These are phyloP conservation scores for Fusarium brevicatenulatum DNA, from an alignment of 2,329 filamentous ascomycete species.

Conservation along the genomic window DNA sequence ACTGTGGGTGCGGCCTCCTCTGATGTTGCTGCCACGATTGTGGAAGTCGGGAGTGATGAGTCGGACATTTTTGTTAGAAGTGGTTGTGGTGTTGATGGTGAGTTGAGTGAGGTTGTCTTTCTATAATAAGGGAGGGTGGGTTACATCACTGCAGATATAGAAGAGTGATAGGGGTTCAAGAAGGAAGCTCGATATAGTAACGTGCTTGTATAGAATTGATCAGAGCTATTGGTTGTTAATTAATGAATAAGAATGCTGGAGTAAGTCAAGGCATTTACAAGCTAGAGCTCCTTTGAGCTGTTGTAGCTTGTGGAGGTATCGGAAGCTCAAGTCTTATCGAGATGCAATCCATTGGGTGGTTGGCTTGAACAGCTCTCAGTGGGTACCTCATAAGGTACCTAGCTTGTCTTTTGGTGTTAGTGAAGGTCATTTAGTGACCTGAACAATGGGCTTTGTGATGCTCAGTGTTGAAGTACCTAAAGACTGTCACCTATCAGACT, in stretches of 20 bases:
- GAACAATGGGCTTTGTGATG: accelerated
- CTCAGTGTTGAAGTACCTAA: background rate
- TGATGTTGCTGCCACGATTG: slow-evolving; percentile 16
- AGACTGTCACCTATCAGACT: slow-evolving; percentile 10
- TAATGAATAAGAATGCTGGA: background rate
- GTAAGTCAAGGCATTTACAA: background rate
- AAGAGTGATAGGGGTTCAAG: background rate
- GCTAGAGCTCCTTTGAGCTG: slow-evolving; percentile 21
- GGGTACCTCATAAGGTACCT: slow-evolving; percentile 18
- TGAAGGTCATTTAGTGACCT: background rate
- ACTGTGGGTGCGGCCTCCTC: slow-evolving; percentile 24
- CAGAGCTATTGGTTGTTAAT: background rate
- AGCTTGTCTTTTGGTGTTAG: slow-evolving; percentile 18
- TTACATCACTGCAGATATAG: slow-evolving; percentile 29
- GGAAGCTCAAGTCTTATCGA: slow-evolving; percentile 23
- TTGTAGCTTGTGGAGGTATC: background rate
- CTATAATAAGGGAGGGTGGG: slow-evolving; percentile 1
- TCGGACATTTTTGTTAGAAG: slow-evolving; percentile 27
- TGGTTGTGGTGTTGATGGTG: background rate
- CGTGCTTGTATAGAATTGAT: background rate
- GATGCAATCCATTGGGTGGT: slow-evolving; percentile 13
- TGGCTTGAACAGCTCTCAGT: slow-evolving; percentile 14
- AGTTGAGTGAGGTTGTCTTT: slow-evolving; percentile 4
- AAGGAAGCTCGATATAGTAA: background rate
- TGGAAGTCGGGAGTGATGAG: slow-evolving; percentile 18